Percentiles rank a stretch among this genome's conserved stretches.
Evolutionary conservation across 129 eudicot genomes (phyloP).

Genomic region (Heracleum sosnowskyi): DNA sequence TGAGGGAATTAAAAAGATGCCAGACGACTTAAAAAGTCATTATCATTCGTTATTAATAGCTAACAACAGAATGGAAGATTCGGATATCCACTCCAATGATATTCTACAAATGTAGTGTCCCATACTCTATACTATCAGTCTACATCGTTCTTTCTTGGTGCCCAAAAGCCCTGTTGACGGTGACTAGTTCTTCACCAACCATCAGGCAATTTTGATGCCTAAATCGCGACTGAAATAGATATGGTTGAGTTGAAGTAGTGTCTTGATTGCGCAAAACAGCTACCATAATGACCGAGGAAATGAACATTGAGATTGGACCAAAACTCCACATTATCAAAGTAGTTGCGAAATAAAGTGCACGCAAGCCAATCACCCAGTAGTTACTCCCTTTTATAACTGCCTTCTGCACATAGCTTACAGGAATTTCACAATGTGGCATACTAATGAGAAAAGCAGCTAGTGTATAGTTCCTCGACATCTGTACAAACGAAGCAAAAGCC

Average conservation of each 20-base stretch:
- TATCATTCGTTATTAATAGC: too few relatives aligned
- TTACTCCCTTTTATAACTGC: conserved; percentile 56
- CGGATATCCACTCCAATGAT: too few relatives aligned
- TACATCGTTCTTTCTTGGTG: too few relatives aligned
- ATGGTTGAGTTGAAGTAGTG: conserved; percentile 33
- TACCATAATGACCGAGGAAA: conserved; percentile 39
- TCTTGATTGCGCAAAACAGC: conserved; percentile 37
- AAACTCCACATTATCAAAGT: conserved; percentile 64
- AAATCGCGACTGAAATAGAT: conserved; percentile 23
- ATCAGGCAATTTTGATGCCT: conserved; percentile 15
- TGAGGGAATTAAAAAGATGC: too few relatives aligned
- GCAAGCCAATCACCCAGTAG: too few relatives aligned
- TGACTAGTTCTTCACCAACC: conserved; percentile 31
- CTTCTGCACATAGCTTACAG: conserved; percentile 32
- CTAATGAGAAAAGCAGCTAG: conserved; percentile 65
- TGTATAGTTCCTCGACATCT: conserved; percentile 41
- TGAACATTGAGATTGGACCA: conserved; percentile 88
- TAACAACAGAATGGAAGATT: too few relatives aligned
- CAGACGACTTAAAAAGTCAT: too few relatives aligned
- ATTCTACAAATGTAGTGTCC: too few relatives aligned
- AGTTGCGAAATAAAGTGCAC: conserved; percentile 59
- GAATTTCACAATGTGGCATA: conserved; percentile 56
- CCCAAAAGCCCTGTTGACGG: conserved; percentile 22
- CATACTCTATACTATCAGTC: too few relatives aligned
- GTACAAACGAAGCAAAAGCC: conserved; percentile 61